A percentile compares a stretch with the other conserved stretches of the same genome.
Evolutionary conservation across 192 early-diverging fungal genomes (phyloP).

Genomic region (Coemansia asiatica): DNA sequence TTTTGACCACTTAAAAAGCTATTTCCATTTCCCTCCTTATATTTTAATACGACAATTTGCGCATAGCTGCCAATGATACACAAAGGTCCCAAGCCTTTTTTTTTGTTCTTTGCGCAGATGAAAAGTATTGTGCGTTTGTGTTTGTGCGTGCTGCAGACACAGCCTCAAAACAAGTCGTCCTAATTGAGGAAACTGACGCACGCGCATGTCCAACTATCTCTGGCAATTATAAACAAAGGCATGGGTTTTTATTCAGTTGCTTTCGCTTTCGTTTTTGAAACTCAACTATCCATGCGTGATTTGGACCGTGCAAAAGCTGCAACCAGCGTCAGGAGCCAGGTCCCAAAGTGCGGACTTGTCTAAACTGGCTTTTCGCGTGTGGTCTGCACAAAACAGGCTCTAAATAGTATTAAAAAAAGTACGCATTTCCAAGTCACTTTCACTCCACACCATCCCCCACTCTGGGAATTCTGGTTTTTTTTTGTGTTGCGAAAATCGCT

Average conservation of each 20-base stretch:
- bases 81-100: too few relatives aligned
- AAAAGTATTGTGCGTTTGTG: too few relatives aligned
- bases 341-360: background rate
- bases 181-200: too few relatives aligned
- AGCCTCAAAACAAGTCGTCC: too few relatives aligned
- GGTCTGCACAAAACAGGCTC: background rate
- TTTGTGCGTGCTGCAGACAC: too few relatives aligned
- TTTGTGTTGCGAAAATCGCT: background rate
- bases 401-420: too few relatives aligned
- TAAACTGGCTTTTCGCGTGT: background rate
- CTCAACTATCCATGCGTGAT: background rate
- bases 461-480: background rate
- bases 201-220: too few relatives aligned
- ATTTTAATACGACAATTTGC: background rate
- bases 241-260: background rate
- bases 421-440: too few relatives aligned
- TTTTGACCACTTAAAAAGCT: slow-evolving; percentile 59
- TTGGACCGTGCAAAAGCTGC: background rate
- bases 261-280: background rate
- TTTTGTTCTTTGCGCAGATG: background rate
- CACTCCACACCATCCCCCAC: too few relatives aligned
- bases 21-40: background rate
- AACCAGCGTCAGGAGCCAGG: background rate
- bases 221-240: too few relatives aligned
- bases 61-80: background rate